A percentile compares a stretch with the other conserved stretches of the same genome.
phyloP scores from a whole-genome alignment of 2,329 filamentous ascomycete species.

The Fusarium mexicanum region DNA sequence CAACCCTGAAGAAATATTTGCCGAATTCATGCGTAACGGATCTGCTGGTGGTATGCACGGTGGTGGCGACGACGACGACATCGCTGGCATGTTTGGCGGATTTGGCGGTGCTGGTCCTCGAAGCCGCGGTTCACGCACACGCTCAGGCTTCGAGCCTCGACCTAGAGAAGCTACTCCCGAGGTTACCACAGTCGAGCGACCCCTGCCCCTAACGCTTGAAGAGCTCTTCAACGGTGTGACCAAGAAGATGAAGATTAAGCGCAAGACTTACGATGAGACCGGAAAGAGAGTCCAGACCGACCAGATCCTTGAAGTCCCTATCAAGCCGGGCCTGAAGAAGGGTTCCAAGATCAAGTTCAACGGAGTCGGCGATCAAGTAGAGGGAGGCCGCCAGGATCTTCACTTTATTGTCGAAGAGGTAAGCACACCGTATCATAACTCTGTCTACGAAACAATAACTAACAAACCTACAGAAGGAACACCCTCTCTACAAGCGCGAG shows the following conservation, averaged over 20 bases:
- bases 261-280: conserved; percentile 89
- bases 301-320: conserved; percentile 90
- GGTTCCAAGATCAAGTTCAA: conserved; percentile 99
- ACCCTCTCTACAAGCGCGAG: conserved; percentile 84
- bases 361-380: conserved; percentile 96
- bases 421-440: conserved; percentile 49
- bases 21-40: conserved; percentile 76
- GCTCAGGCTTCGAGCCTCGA: conserved; percentile 50
- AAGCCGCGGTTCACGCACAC: conserved; percentile 55
- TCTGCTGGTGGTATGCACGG: conserved; percentile 52
- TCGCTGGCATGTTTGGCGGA: conserved; percentile 65
- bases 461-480: conserved; percentile 73
- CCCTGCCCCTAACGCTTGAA: conserved; percentile 82
- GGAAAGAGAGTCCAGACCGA: conserved; percentile 89
- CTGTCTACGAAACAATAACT: conserved; percentile 51
- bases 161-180: conserved; percentile 71
- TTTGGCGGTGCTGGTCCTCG: conserved; percentile 54
- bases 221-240: conserved; percentile 87
- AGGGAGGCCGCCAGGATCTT: conserved; percentile 93
- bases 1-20: conserved; percentile 85
- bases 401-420: conserved; percentile 96
- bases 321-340: conserved; percentile 95
- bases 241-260: conserved; percentile 99
- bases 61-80: conserved; percentile 58
- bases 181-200: conserved; percentile 89